Base-by-base conservation (phyloP, 306 rosid genomes). In the Hippophae gyantsensis region DNA sequence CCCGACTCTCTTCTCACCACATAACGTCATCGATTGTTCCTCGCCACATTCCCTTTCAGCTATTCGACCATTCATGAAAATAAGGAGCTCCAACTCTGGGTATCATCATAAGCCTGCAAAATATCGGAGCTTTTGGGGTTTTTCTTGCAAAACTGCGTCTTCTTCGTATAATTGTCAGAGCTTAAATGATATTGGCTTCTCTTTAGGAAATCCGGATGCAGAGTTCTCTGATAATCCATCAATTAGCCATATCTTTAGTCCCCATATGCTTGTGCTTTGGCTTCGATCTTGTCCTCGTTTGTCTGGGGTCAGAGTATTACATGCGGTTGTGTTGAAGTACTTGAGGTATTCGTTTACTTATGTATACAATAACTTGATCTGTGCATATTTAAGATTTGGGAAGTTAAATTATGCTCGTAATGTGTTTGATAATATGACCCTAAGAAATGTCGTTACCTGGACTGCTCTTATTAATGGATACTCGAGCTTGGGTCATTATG, bases 401-500 rank as follows among this genome's bases (percentile, higher is more conserved):
- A 69, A 72, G 74, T 68, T 90, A 49, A 64, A 46, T 26, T 61
- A 57, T 10, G 96, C 96, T 46, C 89, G 89, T 51, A 71, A 71
- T 18, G 83, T 85, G 82, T 85, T 90, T 48, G 92, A 85, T 46
- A 63, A 77, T 72, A 81, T 90, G 89, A 11, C 81, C 11, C 61
- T 69, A 18, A 85, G 75, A 44, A 84, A 76, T 60, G 89, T 81
- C 9, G 92, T 90, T 71, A 73, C 95, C 40, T 90, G 98, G 98
- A 85, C 95, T 25, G 95, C 96, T 41, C 60, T 90, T 52, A 85
- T 90, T 62, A 72, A 87, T 61, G 96, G 94, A 53, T 85, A 87
- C 74, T 64, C 81, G 60, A 76, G 65, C 51, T 65, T 66, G 41
- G 80, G 83, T 50, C 74, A 77, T 61, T 79, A 84, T 25, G 94